A percentile compares a stretch with the other conserved stretches of the same genome.
Evolutionary conservation across 768 basidiomycete species (phyloP).

Genomic region (Suillus ampliporus): DNA sequence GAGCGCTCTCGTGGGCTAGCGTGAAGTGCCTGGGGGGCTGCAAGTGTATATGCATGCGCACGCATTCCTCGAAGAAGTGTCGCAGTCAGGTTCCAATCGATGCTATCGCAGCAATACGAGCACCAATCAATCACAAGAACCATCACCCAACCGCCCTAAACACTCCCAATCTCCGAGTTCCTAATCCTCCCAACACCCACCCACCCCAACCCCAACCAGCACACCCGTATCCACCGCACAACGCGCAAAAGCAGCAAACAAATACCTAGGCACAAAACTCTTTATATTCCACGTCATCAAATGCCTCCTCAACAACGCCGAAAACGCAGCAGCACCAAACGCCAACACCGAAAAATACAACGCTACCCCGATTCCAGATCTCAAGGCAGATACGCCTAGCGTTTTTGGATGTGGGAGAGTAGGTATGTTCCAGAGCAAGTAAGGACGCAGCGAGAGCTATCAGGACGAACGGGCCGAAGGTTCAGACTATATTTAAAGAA

Average conservation of each 20-base stretch:
- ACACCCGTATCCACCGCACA: slow-evolving; percentile 74
- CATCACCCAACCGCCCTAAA: not conserved
- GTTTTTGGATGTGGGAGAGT: slow-evolving; percentile 54
- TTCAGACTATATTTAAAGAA: too few relatives aligned
- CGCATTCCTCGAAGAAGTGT: too few relatives aligned
- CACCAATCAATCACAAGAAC: too few relatives aligned
- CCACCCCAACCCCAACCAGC: slow-evolving; percentile 64
- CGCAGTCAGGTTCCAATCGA: too few relatives aligned
- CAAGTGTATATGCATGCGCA: too few relatives aligned
- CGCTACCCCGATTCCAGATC: slow-evolving; percentile 69
- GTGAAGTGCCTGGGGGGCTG: too few relatives aligned
- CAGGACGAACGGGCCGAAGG: too few relatives aligned
- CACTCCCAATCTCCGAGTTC: not conserved
- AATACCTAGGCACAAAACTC: slow-evolving; percentile 95
- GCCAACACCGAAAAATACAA: slow-evolving; percentile 70
- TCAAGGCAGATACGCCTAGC: too few relatives aligned
- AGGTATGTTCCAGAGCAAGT: slow-evolving; percentile 84
- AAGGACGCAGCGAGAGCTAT: too few relatives aligned
- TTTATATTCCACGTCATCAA: slow-evolving; percentile 99
- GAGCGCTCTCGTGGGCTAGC: too few relatives aligned
- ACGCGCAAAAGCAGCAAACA: slow-evolving; percentile 72
- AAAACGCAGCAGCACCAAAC: slow-evolving; percentile 71
- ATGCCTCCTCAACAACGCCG: slow-evolving; percentile 80
- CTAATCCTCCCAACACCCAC: slow-evolving; percentile 38
- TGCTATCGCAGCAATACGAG: too few relatives aligned